phyloP scores from a whole-genome alignment of 2,329 filamentous ascomycete genomes.

The Trichophyton schoenleinii region DNA sequence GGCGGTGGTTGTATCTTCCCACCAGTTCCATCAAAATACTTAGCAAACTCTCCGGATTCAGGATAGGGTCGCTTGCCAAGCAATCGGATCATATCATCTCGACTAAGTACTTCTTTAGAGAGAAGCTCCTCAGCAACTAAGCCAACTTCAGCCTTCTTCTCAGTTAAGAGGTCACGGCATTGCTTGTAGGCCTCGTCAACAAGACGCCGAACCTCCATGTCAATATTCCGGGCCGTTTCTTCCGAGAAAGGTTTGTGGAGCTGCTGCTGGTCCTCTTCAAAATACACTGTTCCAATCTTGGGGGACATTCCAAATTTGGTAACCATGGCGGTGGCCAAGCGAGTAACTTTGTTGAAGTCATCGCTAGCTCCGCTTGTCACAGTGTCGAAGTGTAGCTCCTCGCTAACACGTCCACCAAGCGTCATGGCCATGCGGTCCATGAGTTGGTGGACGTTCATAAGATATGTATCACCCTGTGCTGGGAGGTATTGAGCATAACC shows the following conservation, averaged over 20 bases:
- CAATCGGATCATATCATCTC: slow-evolving; percentile 84
- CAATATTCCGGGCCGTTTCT: slow-evolving; percentile 82
- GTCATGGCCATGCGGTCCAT: slow-evolving; percentile 99
- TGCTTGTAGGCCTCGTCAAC: slow-evolving; percentile 86
- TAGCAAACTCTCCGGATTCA: slow-evolving; percentile 78
- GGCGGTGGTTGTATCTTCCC: slow-evolving; percentile 19
- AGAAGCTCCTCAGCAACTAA: slow-evolving; percentile 87
- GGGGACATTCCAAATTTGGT: slow-evolving; percentile 99
- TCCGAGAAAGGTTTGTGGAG: slow-evolving; percentile 94
- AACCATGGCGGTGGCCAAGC: slow-evolving; percentile 93
- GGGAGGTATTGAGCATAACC: slow-evolving; percentile 98
- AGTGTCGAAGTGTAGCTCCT: slow-evolving; percentile 92
- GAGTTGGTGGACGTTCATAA: slow-evolving; percentile 89
- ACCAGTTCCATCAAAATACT: slow-evolving; percentile 63
- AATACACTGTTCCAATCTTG: slow-evolving; percentile 86
- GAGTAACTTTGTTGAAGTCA: slow-evolving; percentile 96
- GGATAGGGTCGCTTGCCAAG: slow-evolving; percentile 74
- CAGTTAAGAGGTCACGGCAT: slow-evolving; percentile 68
- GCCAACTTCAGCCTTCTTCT: slow-evolving; percentile 79
- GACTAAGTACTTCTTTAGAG: slow-evolving; percentile 75
- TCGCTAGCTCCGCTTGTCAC: slow-evolving; percentile 91
- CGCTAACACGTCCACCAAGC: slow-evolving; percentile 82
- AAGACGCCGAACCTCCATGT: slow-evolving; percentile 79
- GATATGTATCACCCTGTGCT: slow-evolving; percentile 66
- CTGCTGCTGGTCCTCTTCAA: slow-evolving; percentile 67